Conservation (phyloP, 148 eudicot genomes). For the Camellia sinensis region DNA sequence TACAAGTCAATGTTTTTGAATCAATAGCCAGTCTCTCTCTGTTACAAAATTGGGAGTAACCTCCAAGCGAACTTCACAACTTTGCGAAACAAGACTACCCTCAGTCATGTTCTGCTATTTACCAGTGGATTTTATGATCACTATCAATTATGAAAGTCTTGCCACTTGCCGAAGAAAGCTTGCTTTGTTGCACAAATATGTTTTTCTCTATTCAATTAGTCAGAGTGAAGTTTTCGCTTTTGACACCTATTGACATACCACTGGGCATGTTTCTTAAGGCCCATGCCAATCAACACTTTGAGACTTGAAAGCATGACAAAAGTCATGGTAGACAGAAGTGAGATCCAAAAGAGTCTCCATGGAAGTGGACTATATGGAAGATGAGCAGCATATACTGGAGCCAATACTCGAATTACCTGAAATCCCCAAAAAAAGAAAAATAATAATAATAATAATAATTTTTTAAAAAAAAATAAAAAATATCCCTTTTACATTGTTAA, state of each 20-base stretch:
- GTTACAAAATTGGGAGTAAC: conserved; percentile 17
- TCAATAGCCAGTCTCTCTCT: background rate
- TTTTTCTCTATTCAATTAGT: conserved; percentile 27
- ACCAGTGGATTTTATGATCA: background rate
- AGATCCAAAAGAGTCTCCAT: conserved; percentile 83
- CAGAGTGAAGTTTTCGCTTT: conserved; percentile 75
- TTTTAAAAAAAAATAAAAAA: too few species aligned
- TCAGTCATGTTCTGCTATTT: conserved; percentile 8
- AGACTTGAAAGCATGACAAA: conserved; percentile 88
- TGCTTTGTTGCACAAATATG: background rate
- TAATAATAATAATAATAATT: background rate
- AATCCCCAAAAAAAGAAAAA: background rate
- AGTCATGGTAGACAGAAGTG: conserved; percentile 52
- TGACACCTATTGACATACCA: conserved; percentile 84
- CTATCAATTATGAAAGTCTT: background rate
- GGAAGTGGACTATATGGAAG: conserved; percentile 66
- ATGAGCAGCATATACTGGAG: conserved; percentile 84
- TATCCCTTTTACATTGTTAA: background rate
- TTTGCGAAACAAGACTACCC: background rate
- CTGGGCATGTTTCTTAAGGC: conserved; percentile 69
- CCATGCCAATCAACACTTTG: conserved; percentile 80
- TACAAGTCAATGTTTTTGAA: background rate
- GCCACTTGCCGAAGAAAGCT: background rate
- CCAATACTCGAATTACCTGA: conserved; percentile 86
- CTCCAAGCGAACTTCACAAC: background rate